Evolutionary conservation across 805 yeast genomes (phyloP).

Genomic region (Teunomyces kruisii): DNA sequence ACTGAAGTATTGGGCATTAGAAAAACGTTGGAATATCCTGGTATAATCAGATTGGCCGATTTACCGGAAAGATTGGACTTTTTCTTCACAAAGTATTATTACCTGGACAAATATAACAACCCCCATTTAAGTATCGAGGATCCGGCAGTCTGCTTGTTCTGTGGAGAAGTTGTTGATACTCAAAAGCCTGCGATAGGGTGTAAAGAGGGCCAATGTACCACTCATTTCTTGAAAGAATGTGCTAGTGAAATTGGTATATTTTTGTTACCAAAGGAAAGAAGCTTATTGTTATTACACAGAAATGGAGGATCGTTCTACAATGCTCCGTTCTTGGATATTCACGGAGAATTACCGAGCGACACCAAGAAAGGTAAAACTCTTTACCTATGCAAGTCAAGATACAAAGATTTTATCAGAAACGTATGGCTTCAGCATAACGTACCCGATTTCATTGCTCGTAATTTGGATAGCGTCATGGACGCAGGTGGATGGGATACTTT

Average conservation of each 20-base stretch:
- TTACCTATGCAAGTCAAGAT: slow-evolving; percentile 58
- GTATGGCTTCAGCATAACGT: slow-evolving; percentile 81
- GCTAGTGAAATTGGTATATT: slow-evolving; percentile 68
- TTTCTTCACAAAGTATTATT: slow-evolving; percentile 62
- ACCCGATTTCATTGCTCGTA: slow-evolving; percentile 74
- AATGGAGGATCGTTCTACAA: slow-evolving; percentile 81
- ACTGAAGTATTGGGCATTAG: slow-evolving; percentile 13
- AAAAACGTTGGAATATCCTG: slow-evolving; percentile 58
- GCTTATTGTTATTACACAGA: slow-evolving; percentile 61
- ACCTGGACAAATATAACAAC: slow-evolving; percentile 41
- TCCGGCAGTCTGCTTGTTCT: slow-evolving; percentile 84
- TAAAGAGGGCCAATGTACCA: slow-evolving; percentile 73
- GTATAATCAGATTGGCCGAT: slow-evolving; percentile 55
- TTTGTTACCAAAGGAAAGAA: slow-evolving; percentile 66
- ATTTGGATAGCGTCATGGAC: slow-evolving; percentile 75
- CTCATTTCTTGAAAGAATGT: slow-evolving; percentile 66
- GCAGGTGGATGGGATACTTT: slow-evolving; percentile 96
- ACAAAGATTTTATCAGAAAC: slow-evolving; percentile 61
- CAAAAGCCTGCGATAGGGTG: slow-evolving; percentile 61
- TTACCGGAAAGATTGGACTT: slow-evolving; percentile 68
- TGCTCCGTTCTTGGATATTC: slow-evolving; percentile 82
- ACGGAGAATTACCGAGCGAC: slow-evolving; percentile 82
- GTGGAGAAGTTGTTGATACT: slow-evolving; percentile 68
- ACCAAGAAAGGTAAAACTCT: slow-evolving; percentile 72
- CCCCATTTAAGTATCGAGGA: slow-evolving; percentile 50